Evolutionary conservation across 2,329 filamentous ascomycete genomes (phyloP).

Genomic region (Emmonsiellopsis sp.): DNA sequence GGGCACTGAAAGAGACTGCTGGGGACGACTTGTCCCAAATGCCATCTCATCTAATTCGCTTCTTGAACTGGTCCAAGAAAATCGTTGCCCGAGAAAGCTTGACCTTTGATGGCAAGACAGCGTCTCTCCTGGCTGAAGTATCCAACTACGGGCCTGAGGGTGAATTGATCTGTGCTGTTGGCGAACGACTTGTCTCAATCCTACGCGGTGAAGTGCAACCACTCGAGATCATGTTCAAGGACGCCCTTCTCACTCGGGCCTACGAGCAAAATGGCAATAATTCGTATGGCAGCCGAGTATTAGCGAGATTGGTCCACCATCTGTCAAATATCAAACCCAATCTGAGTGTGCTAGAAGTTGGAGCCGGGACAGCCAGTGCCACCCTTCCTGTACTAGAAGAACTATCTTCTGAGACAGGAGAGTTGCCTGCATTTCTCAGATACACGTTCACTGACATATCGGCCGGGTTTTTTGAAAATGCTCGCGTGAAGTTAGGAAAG

Average conservation of each 20-base stretch:
- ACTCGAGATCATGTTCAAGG: constrained; percentile 20
- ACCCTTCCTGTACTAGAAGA: not conserved
- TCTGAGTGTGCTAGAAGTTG: not conserved
- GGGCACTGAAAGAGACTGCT: not conserved
- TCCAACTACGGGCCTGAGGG: not conserved
- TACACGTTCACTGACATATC: constrained; percentile 43
- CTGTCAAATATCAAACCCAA: constrained; percentile 1
- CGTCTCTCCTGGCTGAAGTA: not conserved
- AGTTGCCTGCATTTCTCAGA: constrained; percentile 15
- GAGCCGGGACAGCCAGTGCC: not conserved
- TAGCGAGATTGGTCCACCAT: not conserved
- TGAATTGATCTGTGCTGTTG: constrained; percentile 2
- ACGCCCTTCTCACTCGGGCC: constrained; percentile 17
- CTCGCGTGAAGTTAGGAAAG: constrained; percentile 18
- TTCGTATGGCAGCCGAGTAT: not conserved
- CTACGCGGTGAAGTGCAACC: constrained; percentile 19
- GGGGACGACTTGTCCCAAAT: not conserved
- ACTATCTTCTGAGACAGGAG: not conserved
- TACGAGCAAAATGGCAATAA: constrained; percentile 8
- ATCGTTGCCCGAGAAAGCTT: not conserved
- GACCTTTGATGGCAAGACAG: not conserved
- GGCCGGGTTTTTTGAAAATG: constrained; percentile 32
- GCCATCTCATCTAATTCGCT: not conserved
- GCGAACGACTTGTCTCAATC: constrained; percentile 15
- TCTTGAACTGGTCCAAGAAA: not conserved